Evolutionary conservation across 768 basidiomycete species (phyloP).

Genomic region (Termitomyces bulborhizus): DNA sequence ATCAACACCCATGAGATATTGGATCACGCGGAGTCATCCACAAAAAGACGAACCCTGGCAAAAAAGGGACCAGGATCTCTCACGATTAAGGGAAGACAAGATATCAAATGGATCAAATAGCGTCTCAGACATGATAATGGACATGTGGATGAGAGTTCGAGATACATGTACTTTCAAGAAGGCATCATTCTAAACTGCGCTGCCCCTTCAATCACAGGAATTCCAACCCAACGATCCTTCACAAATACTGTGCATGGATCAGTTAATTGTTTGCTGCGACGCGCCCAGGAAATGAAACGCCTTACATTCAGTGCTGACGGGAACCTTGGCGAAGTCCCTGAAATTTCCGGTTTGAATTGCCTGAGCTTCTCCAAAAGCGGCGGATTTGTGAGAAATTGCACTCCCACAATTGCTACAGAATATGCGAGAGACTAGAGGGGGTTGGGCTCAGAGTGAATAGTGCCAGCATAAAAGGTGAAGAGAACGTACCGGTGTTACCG

Average conservation of each 20-base stretch:
- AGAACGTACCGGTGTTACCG: constrained; percentile 25
- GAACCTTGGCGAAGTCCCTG: constrained; percentile 21
- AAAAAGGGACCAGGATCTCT: not conserved
- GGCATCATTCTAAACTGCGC: constrained; percentile 21
- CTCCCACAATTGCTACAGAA: constrained; percentile 32
- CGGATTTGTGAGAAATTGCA: constrained; percentile 28
- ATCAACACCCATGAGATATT: not conserved
- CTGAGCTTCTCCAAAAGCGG: constrained; percentile 26
- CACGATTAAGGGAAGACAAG: not conserved
- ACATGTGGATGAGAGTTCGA: not conserved
- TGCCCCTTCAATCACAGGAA: constrained; percentile 18
- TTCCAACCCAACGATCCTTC: constrained; percentile 26
- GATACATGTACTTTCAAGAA: not conserved
- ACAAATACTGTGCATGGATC: constrained; percentile 21
- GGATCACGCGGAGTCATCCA: not conserved
- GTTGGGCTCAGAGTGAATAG: not conserved
- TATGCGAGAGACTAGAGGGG: constrained; percentile 24
- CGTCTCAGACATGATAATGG: not conserved
- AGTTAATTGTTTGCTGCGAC: not conserved
- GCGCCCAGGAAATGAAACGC: not conserved
- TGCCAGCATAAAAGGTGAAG: not conserved
- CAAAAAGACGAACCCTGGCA: not conserved
- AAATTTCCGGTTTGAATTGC: constrained; percentile 35
- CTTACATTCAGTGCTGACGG: constrained; percentile 26
- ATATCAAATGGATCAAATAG: not conserved